Evolutionary conservation across 108 stramenopile genomes (phyloP).

Genomic region (Nitzschia inconspicua): DNA sequence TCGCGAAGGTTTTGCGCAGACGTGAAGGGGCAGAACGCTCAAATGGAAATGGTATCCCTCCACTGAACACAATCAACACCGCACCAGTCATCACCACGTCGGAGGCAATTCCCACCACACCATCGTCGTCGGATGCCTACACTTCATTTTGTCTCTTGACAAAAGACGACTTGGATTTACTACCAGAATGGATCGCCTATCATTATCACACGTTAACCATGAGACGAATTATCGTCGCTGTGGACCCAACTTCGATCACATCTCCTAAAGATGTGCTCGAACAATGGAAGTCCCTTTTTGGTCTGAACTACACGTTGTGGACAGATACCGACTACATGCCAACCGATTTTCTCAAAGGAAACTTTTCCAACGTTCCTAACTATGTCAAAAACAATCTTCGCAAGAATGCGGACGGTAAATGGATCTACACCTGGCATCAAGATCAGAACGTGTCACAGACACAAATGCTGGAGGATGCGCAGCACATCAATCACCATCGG

Average conservation of each 20-base stretch:
- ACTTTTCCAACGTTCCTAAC: not conserved
- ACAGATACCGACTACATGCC: slow-evolving; percentile 34
- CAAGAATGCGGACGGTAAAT: not conserved
- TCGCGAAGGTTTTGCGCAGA: no score
- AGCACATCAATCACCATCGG: slow-evolving; percentile 4
- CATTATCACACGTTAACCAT: slow-evolving; percentile 38
- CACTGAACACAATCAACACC: no score
- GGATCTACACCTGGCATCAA: not conserved
- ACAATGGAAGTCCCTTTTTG: not conserved
- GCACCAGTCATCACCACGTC: no score
- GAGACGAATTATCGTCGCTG: slow-evolving; percentile 42
- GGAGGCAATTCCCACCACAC: no score
- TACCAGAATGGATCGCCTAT: slow-evolving; percentile 57
- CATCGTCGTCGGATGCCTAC: no score
- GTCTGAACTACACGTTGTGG: slow-evolving; percentile 15
- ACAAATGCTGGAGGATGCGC: not conserved
- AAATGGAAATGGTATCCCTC: no score
- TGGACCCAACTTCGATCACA: slow-evolving; percentile 23
- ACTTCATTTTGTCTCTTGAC: slow-evolving; percentile 42
- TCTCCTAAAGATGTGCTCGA: not conserved
- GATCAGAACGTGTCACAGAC: not conserved
- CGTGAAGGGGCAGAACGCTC: no score
- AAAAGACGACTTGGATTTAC: slow-evolving; percentile 39
- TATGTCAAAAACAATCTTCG: not conserved
- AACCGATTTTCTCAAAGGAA: slow-evolving; percentile 20